Evolutionary conservation across 2,329 filamentous ascomycete species (phyloP).

Genomic region (Colletotrichum paranaense): DNA sequence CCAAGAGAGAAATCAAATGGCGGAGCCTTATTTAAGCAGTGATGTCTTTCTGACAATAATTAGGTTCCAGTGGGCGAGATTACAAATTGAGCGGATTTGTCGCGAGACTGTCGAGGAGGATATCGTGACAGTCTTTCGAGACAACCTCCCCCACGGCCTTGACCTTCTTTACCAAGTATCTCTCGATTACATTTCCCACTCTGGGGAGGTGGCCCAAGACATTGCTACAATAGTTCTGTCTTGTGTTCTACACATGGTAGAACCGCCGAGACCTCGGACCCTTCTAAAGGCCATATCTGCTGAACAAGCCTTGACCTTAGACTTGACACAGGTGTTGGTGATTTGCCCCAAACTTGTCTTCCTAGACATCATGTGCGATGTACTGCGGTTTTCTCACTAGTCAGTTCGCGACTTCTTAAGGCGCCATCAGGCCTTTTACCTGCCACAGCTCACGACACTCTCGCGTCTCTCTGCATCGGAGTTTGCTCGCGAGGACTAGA

Average conservation of each 20-base stretch:
- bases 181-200: neutral
- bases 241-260: neutral
- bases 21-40: too few relatives aligned
- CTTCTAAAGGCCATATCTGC: neutral
- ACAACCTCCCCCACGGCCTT: neutral
- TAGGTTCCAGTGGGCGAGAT: constrained; percentile 4
- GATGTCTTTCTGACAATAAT: neutral
- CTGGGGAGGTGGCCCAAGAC: rapidly evolving
- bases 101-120: neutral
- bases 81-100: neutral
- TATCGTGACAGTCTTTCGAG: rapidly evolving
- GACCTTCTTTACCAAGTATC: neutral
- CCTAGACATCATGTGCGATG: neutral
- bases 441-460: rapidly evolving
- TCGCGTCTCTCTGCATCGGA: neutral
- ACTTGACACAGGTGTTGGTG: neutral
- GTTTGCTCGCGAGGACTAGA: neutral
- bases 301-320: too few relatives aligned
- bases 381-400: neutral
- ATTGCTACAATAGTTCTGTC: neutral
- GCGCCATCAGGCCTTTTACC: neutral
- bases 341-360: neutral
- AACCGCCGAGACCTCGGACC: neutral
- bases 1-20: too few relatives aligned
- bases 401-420: neutral